These are phyloP conservation scores for Cokeromyces recurvatus DNA, from an alignment of 371 early-diverging fungal genomes.

Conservation along the genomic window DNA sequence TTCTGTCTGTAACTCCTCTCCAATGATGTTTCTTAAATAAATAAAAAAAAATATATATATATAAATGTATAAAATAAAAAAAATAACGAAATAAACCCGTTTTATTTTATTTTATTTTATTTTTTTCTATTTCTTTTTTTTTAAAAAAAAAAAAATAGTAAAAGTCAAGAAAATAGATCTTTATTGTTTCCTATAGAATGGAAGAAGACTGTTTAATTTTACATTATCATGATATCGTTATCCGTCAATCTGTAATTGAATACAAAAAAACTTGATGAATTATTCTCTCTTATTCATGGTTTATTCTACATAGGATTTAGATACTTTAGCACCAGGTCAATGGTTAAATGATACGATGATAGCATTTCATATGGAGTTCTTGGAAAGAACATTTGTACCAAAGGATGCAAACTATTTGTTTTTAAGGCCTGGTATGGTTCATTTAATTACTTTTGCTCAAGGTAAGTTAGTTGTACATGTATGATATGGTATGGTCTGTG, in stretches of 20 bases:
- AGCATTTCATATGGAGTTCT: conserved; percentile 49
- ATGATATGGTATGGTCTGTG: neutral
- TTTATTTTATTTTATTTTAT: neutral
- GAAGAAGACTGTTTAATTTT: conserved; percentile 17
- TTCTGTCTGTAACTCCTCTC: no score
- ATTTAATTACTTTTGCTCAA: conserved; percentile 32
- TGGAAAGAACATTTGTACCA: conserved; percentile 32
- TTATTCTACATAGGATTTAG: conserved; percentile 24
- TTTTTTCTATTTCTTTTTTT: conserved; percentile 1
- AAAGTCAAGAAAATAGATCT: no score
- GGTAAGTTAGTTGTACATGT: conserved; percentile 21
- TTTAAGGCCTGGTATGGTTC: conserved; percentile 35
- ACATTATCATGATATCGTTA: conserved; percentile 38
- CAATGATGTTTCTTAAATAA: no score
- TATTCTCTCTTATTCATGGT: neutral
- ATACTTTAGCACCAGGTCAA: conserved; percentile 37
- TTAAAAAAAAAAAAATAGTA: neutral
- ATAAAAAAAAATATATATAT: no score
- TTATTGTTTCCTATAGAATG: neutral
- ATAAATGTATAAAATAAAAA: no score
- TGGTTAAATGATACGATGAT: conserved; percentile 61
- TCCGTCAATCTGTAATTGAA: conserved; percentile 27
- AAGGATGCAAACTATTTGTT: conserved; percentile 23
- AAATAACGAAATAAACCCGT: no score
- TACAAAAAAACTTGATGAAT: neutral